These are phyloP conservation scores for Citrus trifoliata DNA, from an alignment of 345 rosid genomes.

Conservation along the genomic window DNA sequence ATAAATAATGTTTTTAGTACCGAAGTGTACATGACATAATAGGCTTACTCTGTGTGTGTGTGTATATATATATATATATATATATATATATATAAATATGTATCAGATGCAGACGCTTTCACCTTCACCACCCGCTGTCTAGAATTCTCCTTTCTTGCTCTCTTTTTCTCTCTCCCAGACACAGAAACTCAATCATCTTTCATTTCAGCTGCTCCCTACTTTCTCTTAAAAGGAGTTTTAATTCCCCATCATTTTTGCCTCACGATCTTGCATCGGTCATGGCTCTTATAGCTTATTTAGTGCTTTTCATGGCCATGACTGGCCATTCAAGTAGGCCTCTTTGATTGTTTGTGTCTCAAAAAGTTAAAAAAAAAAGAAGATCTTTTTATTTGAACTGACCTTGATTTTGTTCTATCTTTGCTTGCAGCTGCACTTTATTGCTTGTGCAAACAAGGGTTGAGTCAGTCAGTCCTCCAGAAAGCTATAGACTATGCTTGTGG, in stretches of 20 bases:
- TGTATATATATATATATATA: too few species aligned
- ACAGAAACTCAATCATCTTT: neutral
- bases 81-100: too few species aligned
- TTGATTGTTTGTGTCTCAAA: neutral
- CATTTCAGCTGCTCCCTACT: neutral
- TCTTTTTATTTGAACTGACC: neutral
- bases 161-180: neutral
- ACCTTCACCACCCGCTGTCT: neutral
- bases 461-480: slow-evolving; percentile 59
- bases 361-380: neutral
- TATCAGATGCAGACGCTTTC: neutral
- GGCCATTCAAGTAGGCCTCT: slow-evolving; percentile 67
- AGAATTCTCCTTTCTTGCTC: neutral
- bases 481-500: slow-evolving; percentile 89
- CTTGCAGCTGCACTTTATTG: slow-evolving; percentile 63
- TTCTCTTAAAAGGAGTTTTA: neutral
- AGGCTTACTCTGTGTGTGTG: too few species aligned
- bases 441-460: slow-evolving; percentile 64
- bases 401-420: neutral
- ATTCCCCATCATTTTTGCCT: slow-evolving; percentile 3
- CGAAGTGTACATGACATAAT: too few species aligned
- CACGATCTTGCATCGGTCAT: slow-evolving; percentile 35
- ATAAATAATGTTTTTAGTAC: too few species aligned
- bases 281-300: slow-evolving; percentile 45
- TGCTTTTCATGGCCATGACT: slow-evolving; percentile 48